A percentile compares a stretch with the other conserved stretches of the same genome.
Conservation (phyloP, 2,329 filamentous ascomycete species). For the Ramichloridium luteum region DNA sequence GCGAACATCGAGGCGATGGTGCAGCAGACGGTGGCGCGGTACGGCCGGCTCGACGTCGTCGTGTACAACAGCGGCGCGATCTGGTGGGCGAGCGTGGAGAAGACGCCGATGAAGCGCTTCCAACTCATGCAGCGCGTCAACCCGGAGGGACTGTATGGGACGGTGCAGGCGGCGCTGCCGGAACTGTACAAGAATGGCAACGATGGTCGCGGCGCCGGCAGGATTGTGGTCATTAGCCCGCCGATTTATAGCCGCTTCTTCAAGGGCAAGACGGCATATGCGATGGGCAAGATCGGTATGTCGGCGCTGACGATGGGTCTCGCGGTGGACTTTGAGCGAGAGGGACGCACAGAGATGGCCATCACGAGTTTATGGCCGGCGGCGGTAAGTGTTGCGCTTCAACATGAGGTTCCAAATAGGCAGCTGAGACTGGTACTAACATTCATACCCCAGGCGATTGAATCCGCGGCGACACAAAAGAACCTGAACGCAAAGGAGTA, state of each 20-base stretch:
- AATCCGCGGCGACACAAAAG: slow-evolving; percentile 57
- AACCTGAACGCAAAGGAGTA: slow-evolving; percentile 31
- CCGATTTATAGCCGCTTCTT: slow-evolving; percentile 81
- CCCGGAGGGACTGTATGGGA: slow-evolving; percentile 61
- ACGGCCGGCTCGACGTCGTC: slow-evolving; percentile 57
- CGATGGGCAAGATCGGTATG: slow-evolving; percentile 51
- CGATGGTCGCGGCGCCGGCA: slow-evolving; percentile 37
- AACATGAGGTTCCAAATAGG: too few species aligned
- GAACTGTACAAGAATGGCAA: slow-evolving; percentile 41
- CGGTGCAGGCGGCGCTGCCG: slow-evolving; percentile 56
- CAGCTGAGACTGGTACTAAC: slow-evolving; percentile 11
- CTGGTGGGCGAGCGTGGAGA: slow-evolving; percentile 56
- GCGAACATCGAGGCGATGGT: slow-evolving; percentile 50
- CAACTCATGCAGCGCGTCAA: slow-evolving; percentile 63
- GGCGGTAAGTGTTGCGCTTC: slow-evolving; percentile 48
- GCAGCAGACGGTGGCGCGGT: slow-evolving; percentile 40
- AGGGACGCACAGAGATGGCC: slow-evolving; percentile 55
- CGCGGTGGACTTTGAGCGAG: slow-evolving; percentile 65
- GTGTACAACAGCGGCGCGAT: slow-evolving; percentile 79
- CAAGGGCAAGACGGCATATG: slow-evolving; percentile 74
- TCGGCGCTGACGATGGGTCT: slow-evolving; percentile 68
- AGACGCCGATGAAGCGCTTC: slow-evolving; percentile 46
- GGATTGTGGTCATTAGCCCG: slow-evolving; percentile 68
- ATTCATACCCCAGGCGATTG: slow-evolving; percentile 42
- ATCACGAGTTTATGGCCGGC: slow-evolving; percentile 78